phyloP scores from a whole-genome alignment of 169 alveolate species.

The Plasmodium blacklocki region DNA sequence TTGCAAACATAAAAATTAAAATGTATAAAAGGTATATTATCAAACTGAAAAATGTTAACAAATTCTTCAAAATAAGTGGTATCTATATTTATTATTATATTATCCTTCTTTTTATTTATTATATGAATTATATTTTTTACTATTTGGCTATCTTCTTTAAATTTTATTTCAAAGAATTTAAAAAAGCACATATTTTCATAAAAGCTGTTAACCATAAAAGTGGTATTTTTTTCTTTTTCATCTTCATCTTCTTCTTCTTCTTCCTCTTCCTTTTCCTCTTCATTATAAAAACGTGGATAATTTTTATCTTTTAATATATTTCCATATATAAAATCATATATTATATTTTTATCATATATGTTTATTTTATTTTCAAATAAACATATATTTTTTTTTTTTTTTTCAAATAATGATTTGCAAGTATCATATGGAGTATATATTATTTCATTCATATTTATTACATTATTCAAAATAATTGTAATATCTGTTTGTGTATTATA shows the following conservation, averaged over 20 bases:
- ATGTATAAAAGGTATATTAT: conserved; percentile 3
- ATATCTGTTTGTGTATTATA: not conserved
- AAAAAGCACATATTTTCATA: conserved; percentile 59
- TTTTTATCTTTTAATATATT: conserved; percentile 18
- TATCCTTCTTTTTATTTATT: not conserved
- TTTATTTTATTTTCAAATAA: not conserved
- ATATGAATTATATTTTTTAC: not conserved
- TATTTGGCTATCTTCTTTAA: conserved; percentile 4
- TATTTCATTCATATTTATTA: conserved; percentile 10
- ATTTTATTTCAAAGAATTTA: conserved; percentile 1
- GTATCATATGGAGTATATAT: not conserved
- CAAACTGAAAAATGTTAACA: conserved; percentile 40
- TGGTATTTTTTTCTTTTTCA: not conserved
- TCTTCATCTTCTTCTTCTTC: conserved; percentile 2
- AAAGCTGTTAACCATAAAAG: not conserved
- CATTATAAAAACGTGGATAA: not conserved
- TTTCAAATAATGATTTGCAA: not conserved
- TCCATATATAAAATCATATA: conserved; percentile 27
- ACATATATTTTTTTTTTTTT: not conserved
- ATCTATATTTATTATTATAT: conserved; percentile 5
- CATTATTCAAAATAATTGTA: not conserved
- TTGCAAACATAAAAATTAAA: conserved; percentile 29
- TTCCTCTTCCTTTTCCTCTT: too few relatives aligned
- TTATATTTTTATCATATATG: conserved; percentile 36
- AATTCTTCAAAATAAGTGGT: conserved; percentile 19